Evolutionary conservation across 2,329 filamentous ascomycete genomes (phyloP).

Genomic region (Clarireedia monteithiana): DNA sequence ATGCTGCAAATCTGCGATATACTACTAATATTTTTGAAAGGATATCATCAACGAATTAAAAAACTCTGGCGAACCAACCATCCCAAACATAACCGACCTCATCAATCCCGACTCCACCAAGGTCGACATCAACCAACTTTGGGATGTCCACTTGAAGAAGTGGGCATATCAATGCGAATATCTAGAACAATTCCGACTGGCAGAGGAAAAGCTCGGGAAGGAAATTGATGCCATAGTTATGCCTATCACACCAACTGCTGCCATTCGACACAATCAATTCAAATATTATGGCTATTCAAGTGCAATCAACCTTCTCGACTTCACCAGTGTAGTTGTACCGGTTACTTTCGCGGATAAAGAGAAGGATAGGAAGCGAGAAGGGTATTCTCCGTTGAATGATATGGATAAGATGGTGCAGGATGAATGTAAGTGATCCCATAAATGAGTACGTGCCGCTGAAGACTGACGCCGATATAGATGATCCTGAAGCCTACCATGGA

Average conservation of each 20-base stretch:
- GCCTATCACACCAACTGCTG: constrained; percentile 28
- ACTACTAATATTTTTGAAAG: not conserved
- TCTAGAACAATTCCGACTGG: constrained; percentile 27
- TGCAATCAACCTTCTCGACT: constrained; percentile 24
- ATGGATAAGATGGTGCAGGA: constrained; percentile 20
- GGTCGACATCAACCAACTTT: constrained; percentile 21
- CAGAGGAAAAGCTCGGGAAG: constrained; percentile 21
- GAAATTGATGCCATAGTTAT: constrained; percentile 30
- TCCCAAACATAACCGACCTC: constrained; percentile 21
- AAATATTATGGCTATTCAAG: constrained; percentile 22
- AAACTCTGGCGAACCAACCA: constrained; percentile 46
- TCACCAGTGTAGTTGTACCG: constrained; percentile 35
- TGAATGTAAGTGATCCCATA: constrained; percentile 19
- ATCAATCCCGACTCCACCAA: constrained; percentile 16
- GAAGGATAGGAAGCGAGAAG: constrained; percentile 25
- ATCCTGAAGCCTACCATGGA: constrained; percentile 22
- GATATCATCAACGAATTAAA: constrained; percentile 29
- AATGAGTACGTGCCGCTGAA: no score
- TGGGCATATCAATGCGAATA: constrained; percentile 28
- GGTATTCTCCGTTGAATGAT: constrained; percentile 16
- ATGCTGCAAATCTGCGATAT: not conserved
- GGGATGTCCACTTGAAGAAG: constrained; percentile 20
- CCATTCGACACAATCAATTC: constrained; percentile 24
- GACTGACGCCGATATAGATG: constrained; percentile 13
- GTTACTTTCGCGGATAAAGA: constrained; percentile 35